Evolutionary conservation across 2,329 filamentous ascomycete species (phyloP), one percentile per base, ranked within the genome.

Genomic region (Ascocoryne sarcoides): DNA sequence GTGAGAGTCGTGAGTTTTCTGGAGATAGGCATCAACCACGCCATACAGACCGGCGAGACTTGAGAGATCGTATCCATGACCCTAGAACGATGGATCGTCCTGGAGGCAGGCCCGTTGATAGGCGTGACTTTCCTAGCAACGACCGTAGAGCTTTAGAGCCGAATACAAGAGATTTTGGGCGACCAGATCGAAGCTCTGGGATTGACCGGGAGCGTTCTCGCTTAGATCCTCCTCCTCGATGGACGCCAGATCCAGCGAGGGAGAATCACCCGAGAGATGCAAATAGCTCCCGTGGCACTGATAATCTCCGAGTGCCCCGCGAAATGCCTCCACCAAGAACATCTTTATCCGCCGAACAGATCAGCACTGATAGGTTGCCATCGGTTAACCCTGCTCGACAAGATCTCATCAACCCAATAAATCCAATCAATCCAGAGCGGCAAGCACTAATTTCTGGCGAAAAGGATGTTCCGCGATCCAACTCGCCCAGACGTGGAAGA

Each of bases 391-490:
- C 46, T 10, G 58, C 60, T 28, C 48, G 56, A 39, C 47, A 52
- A 39, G 58, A 60, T 26, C 16, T 56, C 5, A 54, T 61, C 29
- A n/a, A n/a, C n/a, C n/a, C n/a, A n/a, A 12, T 26, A 7, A 59
- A 61, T 42, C 58, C 58, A 32, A 12, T 26, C 23, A 59, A 61
- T 42, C 58, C 58, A 32, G 57, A 58, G 10, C 46, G 58, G 35
- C 55, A 54, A 41, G 57, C 57, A 10, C 45, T 60, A 5, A 60
- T 61, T 26, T 54, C 52, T 36, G 44, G 48, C 5, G 49, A 49
- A 8, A 55, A 52, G 9, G 51, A 56, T 17, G 29, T 43, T 26
- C 18, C 52, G 32, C 51, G 51, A 12, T 50, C 52, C n/a, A 50
- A 53, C 14, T 57, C 57, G 16, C 56, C 55, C 34, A 50, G 57